phyloP scores from a whole-genome alignment of 179 eudicot species.

The Spergularia azorica region DNA sequence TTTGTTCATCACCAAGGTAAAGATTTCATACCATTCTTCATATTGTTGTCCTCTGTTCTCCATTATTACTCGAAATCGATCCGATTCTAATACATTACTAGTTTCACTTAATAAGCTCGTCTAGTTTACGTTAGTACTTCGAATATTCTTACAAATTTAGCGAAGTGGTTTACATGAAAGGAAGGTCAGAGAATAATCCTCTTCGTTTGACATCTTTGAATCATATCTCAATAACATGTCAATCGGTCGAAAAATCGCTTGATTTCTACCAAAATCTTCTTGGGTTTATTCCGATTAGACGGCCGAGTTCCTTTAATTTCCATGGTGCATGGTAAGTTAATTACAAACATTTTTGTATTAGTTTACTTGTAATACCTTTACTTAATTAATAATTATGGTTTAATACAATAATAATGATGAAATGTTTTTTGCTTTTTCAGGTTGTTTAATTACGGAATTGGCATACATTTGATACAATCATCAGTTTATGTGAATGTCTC shows the following conservation, averaged over 20 bases:
- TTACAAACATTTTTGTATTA: not conserved
- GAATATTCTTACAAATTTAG: not conserved
- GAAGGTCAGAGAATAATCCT: constrained; percentile 44
- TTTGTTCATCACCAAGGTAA: not conserved
- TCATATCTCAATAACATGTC: constrained; percentile 70
- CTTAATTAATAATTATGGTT: no score
- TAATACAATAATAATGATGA: no score
- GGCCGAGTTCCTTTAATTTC: constrained; percentile 70
- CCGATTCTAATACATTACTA: not conserved
- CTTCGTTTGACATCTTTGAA: constrained; percentile 58
- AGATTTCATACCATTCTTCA: not conserved
- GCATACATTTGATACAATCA: constrained; percentile 73
- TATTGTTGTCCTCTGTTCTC: not conserved
- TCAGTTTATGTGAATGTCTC: constrained; percentile 43
- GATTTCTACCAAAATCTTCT: constrained; percentile 70
- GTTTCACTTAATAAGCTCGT: no score
- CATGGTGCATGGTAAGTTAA: constrained; percentile 78
- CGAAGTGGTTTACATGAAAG: not conserved
- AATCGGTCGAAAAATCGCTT: constrained; percentile 67
- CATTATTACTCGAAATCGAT: not conserved
- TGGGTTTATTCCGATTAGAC: constrained; percentile 61
- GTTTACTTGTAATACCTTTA: not conserved
- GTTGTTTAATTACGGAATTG: constrained; percentile 72
- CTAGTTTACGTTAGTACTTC: not conserved
- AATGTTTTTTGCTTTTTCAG: constrained; percentile 26